Evolutionary conservation across 495 filamentous ascomycete species (phyloP).

Genomic region (Umbilicaria muhlenbergii): DNA sequence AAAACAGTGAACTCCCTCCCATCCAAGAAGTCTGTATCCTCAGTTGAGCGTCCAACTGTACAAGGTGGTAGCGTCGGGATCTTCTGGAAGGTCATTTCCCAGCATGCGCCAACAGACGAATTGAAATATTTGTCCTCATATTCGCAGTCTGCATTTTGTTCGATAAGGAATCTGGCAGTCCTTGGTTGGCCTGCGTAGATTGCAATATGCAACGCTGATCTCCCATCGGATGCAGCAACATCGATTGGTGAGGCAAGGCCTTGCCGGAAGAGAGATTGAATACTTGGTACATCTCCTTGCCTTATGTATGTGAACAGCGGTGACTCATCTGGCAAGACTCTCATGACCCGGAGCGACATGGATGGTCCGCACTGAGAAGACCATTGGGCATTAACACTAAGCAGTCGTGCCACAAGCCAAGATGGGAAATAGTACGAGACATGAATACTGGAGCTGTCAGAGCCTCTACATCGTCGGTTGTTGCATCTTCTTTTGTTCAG

Average conservation of each 20-base stretch:
- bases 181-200: neutral
- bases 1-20: conserved; percentile 1
- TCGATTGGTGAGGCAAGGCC: conserved; percentile 12
- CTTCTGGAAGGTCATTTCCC: neutral
- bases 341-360: conserved; percentile 2
- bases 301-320: conserved; percentile 3
- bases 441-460: no score
- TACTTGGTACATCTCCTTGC: conserved; percentile 1
- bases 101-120: neutral
- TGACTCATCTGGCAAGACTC: conserved; percentile 2
- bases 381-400: no score
- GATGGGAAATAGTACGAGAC: no score
- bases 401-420: no score
- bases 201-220: conserved; percentile 1
- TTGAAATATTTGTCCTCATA: neutral
- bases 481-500: no score
- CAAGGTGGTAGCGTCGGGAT: neutral
- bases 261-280: conserved; percentile 12
- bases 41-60: neutral
- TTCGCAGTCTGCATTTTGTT: conserved; percentile 5
- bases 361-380: neutral
- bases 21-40: neutral
- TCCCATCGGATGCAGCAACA: conserved; percentile 5
- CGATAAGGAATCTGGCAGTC: conserved; percentile 1
- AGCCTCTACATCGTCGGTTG: no score